phyloP scores from a whole-genome alignment of 176 grass and related monocot species.

The Oryza meridionalis region DNA sequence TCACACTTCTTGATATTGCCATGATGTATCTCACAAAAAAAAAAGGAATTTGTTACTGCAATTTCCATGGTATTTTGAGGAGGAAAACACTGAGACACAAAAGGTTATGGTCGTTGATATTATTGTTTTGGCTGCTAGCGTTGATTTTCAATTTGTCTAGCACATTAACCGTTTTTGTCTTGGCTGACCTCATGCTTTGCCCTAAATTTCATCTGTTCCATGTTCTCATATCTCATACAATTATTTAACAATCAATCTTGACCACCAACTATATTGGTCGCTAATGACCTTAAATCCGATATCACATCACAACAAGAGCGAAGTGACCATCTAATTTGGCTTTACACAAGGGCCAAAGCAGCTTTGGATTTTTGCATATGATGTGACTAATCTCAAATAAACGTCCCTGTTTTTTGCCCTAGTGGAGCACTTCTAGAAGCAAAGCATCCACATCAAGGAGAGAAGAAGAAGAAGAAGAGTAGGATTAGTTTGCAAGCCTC shows the following conservation, averaged over 20 bases:
- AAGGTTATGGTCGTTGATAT: no score
- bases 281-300: slow-evolving; percentile 8
- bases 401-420: slow-evolving; percentile 44
- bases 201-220: not conserved
- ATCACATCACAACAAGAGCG: slow-evolving; percentile 29
- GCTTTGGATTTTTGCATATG: slow-evolving; percentile 30
- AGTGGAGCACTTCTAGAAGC: slow-evolving; percentile 59
- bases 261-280: slow-evolving; percentile 20
- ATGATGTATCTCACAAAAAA: not conserved
- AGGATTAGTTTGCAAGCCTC: slow-evolving; percentile 58
- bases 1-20: not conserved
- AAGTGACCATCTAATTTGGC: slow-evolving; percentile 52
- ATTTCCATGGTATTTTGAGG: not conserved
- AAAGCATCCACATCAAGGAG: slow-evolving; percentile 33
- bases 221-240: slow-evolving; percentile 30
- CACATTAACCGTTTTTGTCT: not conserved
- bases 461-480: slow-evolving; percentile 13
- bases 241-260: not conserved
- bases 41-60: not conserved
- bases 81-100: not conserved
- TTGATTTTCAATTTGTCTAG: not conserved
- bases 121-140: no score
- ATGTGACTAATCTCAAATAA: slow-evolving; percentile 49
- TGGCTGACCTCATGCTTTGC: not conserved
- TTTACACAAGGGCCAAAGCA: slow-evolving; percentile 38